Evolutionary conservation across 768 basidiomycete genomes (phyloP).

Genomic region (Cantharellus anzutake): DNA sequence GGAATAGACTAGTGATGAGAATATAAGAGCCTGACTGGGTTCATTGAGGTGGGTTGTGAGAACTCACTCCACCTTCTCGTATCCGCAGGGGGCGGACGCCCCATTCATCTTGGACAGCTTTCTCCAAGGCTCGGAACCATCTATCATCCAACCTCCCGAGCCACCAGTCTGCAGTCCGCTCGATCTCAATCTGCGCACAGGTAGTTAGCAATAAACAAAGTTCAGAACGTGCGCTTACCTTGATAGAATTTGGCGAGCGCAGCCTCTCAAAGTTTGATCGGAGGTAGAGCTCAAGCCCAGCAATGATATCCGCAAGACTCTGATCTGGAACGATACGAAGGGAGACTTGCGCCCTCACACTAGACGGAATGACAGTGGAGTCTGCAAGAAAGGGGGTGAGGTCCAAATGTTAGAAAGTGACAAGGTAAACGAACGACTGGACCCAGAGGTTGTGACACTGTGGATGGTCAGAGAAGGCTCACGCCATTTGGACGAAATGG

Average conservation of each 20-base stretch:
- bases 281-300: slow-evolving; percentile 40
- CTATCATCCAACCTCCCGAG: slow-evolving; percentile 67
- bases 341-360: slow-evolving; percentile 69
- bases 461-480: slow-evolving; percentile 84
- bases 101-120: slow-evolving; percentile 76
- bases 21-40: not conserved
- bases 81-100: slow-evolving; percentile 68
- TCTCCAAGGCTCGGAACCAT: slow-evolving; percentile 76
- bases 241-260: slow-evolving; percentile 48
- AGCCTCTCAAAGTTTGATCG: slow-evolving; percentile 36
- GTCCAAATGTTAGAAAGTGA: not conserved
- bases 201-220: slow-evolving; percentile 4
- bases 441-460: slow-evolving; percentile 64
- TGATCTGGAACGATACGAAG: slow-evolving; percentile 93
- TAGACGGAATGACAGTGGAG: slow-evolving; percentile 74
- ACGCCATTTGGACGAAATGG: slow-evolving; percentile 66
- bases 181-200: slow-evolving; percentile 41
- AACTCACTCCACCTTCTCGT: slow-evolving; percentile 76
- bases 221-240: slow-evolving; percentile 24
- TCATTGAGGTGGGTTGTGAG: not conserved
- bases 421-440: slow-evolving; percentile 35
- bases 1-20: slow-evolving; percentile 55
- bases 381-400: slow-evolving; percentile 18
- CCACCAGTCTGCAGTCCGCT: slow-evolving; percentile 92
- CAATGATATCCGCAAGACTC: slow-evolving; percentile 47